Base-by-base conservation (phyloP, 192 early-diverging fungal species). In the Entrophospora sp. region DNA sequence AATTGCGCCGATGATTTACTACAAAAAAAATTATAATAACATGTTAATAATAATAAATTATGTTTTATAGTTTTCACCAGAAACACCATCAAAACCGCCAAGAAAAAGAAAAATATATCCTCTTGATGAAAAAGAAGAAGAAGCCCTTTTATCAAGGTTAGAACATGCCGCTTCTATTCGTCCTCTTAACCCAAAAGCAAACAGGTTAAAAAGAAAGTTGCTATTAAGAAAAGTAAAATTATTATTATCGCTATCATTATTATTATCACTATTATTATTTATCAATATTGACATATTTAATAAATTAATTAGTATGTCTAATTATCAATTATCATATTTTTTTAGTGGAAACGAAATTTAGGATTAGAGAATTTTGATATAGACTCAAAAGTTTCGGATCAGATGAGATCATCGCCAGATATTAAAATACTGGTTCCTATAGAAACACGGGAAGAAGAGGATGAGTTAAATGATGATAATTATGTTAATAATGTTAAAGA, bases 181-280 rank as follows among this genome's bases (percentile, higher is more conserved):
- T 22, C 61, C 72, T 16, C 68, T 77, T 10, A 70, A 77, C 4
- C 45, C 79, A 0, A 66, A 77, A 16, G 75, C 76, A 7, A 74
- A 69, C 0, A 77, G 84, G n/a, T 81, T 85, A 59, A 73, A 75
- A 51, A 75, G 85, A 37, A 83, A 87, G 44, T 69, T 88, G 10
- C 73, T 75, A 6, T 66, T 79, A 40, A 60, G 75, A 55, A 67
- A 68, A 34, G 71, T 70, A 75, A 68, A 25, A 34, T 12, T 27
- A 22, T 42, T 8, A 60, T 27, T 56, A 31, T 56, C 60, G 10
- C 63, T 58, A n/a, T 20, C 49, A 8, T 61, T 57, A 14, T 37
- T 60, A n/a, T 24, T 48, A n/a, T n/a, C 5, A n/a, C 45, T n/a
- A 12, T 22, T 44, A 2, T 20, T 16, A 22, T 20, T 5, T 24